A percentile compares a stretch with the other conserved stretches of the same genome.
Evolutionary conservation across 2,329 filamentous ascomycete genomes (phyloP).

Genomic region (Talaromyces amestolkiae): DNA sequence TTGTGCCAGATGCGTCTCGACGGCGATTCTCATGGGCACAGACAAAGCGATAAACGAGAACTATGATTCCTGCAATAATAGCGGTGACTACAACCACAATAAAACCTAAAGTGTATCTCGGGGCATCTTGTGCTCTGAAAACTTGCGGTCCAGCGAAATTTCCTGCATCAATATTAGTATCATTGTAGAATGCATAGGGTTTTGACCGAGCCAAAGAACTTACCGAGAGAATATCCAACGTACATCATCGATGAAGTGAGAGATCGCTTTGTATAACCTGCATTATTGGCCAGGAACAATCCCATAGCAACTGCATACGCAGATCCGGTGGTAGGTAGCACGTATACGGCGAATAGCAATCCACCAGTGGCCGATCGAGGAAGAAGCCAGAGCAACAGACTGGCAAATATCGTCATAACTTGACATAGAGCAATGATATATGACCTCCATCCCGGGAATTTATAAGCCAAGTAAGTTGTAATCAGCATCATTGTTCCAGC

Average conservation of each 20-base stretch:
- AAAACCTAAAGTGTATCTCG: constrained; percentile 4
- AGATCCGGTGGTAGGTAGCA: not conserved
- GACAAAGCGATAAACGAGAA: not conserved
- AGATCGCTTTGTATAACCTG: constrained; percentile 5
- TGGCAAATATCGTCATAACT: not conserved
- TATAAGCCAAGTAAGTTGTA: not conserved
- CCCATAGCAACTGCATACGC: constrained; percentile 2
- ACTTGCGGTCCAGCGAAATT: not conserved
- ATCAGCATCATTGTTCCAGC: not conserved
- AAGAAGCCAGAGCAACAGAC: not conserved
- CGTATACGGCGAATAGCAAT: not conserved
- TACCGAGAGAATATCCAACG: constrained; percentile 2
- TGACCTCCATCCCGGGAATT: not conserved
- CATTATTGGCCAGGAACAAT: constrained; percentile 7
- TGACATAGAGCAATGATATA: not conserved
- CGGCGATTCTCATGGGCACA: not conserved
- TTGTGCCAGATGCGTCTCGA: not conserved
- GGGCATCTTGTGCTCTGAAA: constrained; percentile 4
- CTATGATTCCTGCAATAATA: not conserved
- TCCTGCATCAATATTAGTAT: not conserved
- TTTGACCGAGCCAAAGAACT: no score
- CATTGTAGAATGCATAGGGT: no score
- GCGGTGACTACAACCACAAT: not conserved
- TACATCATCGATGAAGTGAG: not conserved
- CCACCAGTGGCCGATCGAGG: not conserved